Evolutionary conservation across 768 basidiomycete species (phyloP).

Genomic region (Russula dissimulans): DNA sequence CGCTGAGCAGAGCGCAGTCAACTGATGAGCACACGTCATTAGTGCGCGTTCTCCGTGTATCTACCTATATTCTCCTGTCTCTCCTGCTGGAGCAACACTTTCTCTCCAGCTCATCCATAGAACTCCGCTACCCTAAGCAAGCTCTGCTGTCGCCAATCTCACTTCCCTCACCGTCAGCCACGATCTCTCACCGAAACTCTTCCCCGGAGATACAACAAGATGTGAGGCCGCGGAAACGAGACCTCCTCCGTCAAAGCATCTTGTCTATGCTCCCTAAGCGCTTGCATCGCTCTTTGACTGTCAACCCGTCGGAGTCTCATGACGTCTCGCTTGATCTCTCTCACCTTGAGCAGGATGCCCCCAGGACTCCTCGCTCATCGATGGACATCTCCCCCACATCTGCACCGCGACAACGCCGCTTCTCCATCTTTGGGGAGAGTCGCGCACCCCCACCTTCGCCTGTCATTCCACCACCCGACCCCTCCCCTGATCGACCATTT

Average conservation of each 20-base stretch:
- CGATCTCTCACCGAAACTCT: constrained; percentile 11
- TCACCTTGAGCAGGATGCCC: constrained; percentile 10
- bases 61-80: constrained; percentile 47
- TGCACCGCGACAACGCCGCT: constrained; percentile 8
- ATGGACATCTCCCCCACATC: constrained; percentile 24
- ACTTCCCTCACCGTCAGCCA: not conserved
- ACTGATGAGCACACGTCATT: constrained; percentile 36
- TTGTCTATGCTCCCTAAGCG: constrained; percentile 33
- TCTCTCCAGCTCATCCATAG: constrained; percentile 41
- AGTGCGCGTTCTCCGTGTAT: constrained; percentile 39
- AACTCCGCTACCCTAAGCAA: constrained; percentile 35
- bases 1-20: constrained; percentile 39
- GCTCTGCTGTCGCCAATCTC: constrained; percentile 17
- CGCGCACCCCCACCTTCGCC: not conserved
- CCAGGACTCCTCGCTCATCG: constrained; percentile 21
- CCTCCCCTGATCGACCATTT: constrained; percentile 28
- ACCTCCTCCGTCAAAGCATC: constrained; percentile 23
- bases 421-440: constrained; percentile 18
- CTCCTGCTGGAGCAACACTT: constrained; percentile 54
- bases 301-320: constrained; percentile 24
- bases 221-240: constrained; percentile 16
- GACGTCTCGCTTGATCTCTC: constrained; percentile 36
- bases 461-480: not conserved
- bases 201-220: constrained; percentile 17
- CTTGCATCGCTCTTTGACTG: constrained; percentile 26